Evolutionary conservation across 345 rosid genomes (phyloP).

Genomic region (Noccaea bulbosa): DNA sequence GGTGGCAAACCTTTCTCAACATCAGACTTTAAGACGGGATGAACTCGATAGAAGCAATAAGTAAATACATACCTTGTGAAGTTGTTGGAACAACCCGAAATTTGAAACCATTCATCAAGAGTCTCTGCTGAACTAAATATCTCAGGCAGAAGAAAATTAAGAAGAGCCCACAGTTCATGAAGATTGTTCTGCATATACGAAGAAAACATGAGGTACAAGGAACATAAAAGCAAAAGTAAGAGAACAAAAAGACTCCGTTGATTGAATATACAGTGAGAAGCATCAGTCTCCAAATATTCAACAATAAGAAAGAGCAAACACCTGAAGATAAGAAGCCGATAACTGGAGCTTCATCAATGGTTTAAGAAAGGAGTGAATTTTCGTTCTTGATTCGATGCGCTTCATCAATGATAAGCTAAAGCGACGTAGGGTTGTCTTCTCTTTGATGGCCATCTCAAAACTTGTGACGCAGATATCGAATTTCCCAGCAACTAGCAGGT

Average conservation of each 20-base stretch:
- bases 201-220: constrained; percentile 27
- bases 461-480: constrained; percentile 98
- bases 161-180: constrained; percentile 98
- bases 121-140: constrained; percentile 98
- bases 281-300: no score
- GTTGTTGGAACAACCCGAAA: constrained; percentile 98
- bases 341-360: constrained; percentile 95
- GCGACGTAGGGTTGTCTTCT: constrained; percentile 84
- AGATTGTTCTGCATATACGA: constrained; percentile 87
- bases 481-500: constrained; percentile 92
- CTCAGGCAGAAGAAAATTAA: constrained; percentile 95
- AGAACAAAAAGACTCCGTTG: constrained; percentile 4
- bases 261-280: constrained; percentile 1
- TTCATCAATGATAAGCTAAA: constrained; percentile 96
- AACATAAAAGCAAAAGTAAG: neutral
- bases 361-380: constrained; percentile 95
- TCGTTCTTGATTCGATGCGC: constrained; percentile 99
- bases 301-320: constrained; percentile 39
- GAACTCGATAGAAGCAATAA: neutral
- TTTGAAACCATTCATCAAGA: constrained; percentile 99
- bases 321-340: constrained; percentile 99
- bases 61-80: constrained; percentile 81
- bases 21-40: constrained; percentile 62
- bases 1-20: constrained; percentile 99
- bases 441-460: constrained; percentile 99